Conservation (phyloP, 345 rosid genomes). For the Rhizophora apiculata region DNA sequence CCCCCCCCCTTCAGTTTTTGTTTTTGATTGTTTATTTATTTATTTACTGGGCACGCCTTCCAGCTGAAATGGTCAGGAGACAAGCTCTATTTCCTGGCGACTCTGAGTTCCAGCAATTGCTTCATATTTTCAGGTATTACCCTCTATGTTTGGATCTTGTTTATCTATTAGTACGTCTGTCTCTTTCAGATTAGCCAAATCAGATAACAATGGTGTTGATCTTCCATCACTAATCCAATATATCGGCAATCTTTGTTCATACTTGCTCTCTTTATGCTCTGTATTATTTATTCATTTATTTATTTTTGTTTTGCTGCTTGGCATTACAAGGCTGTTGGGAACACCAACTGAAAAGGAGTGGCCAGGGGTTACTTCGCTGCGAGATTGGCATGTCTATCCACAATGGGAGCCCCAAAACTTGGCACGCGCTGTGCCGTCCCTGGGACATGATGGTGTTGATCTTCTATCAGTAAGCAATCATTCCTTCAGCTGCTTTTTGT, state of each 20-base stretch:
- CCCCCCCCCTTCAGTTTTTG: background rate
- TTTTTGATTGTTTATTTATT: background rate
- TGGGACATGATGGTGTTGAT: constrained; percentile 76
- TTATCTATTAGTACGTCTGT: background rate
- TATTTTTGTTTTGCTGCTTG: background rate
- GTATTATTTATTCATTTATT: background rate
- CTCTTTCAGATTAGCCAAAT: no score
- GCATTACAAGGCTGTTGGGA: constrained; percentile 60
- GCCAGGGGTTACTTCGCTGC: constrained; percentile 75
- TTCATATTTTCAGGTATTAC: constrained; percentile 75
- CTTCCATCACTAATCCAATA: background rate
- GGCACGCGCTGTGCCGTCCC: constrained; percentile 66
- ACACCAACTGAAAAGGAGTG: constrained; percentile 83
- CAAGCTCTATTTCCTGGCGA: constrained; percentile 94
- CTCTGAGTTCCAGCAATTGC: constrained; percentile 92
- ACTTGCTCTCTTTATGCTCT: background rate
- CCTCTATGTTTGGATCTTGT: no score
- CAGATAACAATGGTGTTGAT: no score
- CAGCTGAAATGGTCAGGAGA: constrained; percentile 87
- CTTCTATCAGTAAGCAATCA: constrained; percentile 57
- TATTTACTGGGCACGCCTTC: background rate
- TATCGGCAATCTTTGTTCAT: no score
- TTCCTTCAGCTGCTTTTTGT: background rate
- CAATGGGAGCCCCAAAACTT: constrained; percentile 75
- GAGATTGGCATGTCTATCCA: constrained; percentile 95